phyloP scores from a whole-genome alignment of 306 rosid genomes.

The Spatholobus suberectus region DNA sequence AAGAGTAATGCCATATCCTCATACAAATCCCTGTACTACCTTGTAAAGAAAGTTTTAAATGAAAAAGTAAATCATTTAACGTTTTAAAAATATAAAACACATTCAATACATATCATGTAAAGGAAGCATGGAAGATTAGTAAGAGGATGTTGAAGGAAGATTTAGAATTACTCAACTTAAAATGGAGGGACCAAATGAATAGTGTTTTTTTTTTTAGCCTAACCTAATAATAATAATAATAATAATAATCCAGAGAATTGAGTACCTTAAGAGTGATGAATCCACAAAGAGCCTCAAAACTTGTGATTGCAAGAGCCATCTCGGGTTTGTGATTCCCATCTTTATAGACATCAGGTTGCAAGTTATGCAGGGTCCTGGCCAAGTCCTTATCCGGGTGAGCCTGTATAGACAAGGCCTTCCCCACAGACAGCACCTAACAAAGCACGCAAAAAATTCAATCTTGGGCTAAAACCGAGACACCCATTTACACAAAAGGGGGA shows the following conservation, averaged over 20 bases:
- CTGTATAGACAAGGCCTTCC: constrained; percentile 90
- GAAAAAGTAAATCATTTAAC: background rate
- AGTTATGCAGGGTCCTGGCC: constrained; percentile 80
- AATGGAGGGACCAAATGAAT: background rate
- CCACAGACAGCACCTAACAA: constrained; percentile 82
- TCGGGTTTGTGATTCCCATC: constrained; percentile 98
- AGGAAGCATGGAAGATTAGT: too few species aligned
- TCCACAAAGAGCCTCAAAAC: constrained; percentile 93
- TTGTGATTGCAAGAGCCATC: constrained; percentile 88
- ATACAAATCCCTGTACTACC: too few species aligned
- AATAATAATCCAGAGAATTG: background rate
- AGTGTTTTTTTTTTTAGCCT: too few species aligned
- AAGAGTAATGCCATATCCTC: too few species aligned
- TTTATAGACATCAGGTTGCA: constrained; percentile 72
- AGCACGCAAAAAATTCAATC: constrained; percentile 10
- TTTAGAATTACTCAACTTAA: background rate
- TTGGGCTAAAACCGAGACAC: background rate
- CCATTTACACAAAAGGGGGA: background rate
- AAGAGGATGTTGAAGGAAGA: background rate
- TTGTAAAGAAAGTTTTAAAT: background rate
- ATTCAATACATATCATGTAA: background rate
- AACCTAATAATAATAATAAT: background rate
- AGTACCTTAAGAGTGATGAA: constrained; percentile 75
- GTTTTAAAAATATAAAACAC: too few species aligned
- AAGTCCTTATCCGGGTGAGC: constrained; percentile 96